phyloP scores from a whole-genome alignment of 2,329 filamentous ascomycete genomes.

The Cryphonectria carpinicola region DNA sequence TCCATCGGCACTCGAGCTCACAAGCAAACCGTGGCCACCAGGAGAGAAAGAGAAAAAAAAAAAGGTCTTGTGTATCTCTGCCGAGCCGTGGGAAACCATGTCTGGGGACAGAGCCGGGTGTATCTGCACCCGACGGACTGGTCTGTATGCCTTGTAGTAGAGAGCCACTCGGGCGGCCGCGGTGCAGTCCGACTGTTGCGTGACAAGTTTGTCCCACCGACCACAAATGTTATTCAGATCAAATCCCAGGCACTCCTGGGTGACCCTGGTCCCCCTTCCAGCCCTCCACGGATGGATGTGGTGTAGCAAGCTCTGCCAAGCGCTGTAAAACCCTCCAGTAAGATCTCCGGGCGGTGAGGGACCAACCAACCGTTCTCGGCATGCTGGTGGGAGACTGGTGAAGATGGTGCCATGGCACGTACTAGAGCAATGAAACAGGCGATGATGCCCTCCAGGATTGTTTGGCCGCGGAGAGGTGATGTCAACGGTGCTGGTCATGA shows the following conservation, averaged over 20 bases:
- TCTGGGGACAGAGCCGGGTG: neutral
- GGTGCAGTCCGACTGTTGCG: slow-evolving; percentile 16
- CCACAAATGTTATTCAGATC: neutral
- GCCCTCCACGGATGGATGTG: neutral
- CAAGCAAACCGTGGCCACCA: neutral
- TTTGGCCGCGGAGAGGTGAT: neutral
- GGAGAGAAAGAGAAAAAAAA: too few species aligned
- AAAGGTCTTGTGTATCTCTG: neutral
- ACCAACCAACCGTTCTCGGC: neutral
- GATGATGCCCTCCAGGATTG: neutral
- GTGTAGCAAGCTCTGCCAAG: neutral
- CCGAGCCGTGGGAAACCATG: neutral
- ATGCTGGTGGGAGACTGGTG: neutral
- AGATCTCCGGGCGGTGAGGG: neutral
- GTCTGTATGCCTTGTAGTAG: neutral
- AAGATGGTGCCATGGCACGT: neutral
- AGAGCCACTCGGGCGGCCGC: slow-evolving; percentile 7
- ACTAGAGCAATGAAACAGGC: neutral
- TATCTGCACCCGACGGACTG: neutral
- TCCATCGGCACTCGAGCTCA: neutral
- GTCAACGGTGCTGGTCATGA: neutral
- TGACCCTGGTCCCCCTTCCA: neutral
- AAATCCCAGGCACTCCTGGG: neutral
- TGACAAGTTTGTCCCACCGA: slow-evolving; percentile 7
- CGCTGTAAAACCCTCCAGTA: neutral